phyloP scores from a whole-genome alignment of 2,329 filamentous ascomycete species.

The Penicillium oxalicum region DNA sequence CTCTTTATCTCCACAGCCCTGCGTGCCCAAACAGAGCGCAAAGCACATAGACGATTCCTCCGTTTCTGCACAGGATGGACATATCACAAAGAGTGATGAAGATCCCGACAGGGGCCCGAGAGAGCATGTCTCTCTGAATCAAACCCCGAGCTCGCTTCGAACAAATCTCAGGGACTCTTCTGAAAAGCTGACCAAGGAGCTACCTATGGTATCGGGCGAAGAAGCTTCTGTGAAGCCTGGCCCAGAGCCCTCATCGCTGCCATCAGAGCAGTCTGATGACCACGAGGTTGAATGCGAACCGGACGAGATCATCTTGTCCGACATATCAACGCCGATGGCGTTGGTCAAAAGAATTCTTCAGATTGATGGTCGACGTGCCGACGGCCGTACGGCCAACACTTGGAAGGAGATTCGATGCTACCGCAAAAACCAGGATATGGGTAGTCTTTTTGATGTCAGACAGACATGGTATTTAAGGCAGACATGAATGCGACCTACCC shows the following conservation, averaged over 20 bases:
- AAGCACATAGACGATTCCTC: too few species aligned
- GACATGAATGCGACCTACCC: neutral
- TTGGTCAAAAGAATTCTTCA: conserved; percentile 34
- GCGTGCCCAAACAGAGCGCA: too few species aligned
- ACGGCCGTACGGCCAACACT: conserved; percentile 32
- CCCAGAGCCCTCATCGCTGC: neutral
- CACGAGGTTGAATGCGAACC: too few species aligned
- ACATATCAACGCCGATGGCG: conserved; percentile 25
- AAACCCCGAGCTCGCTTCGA: too few species aligned
- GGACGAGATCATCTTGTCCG: conserved; percentile 23
- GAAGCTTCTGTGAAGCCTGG: too few species aligned
- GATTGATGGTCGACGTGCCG: conserved; percentile 35
- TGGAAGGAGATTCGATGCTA: conserved; percentile 42
- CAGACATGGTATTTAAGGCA: conserved; percentile 34
- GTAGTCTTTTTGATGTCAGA: conserved; percentile 41
- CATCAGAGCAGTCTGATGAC: neutral
- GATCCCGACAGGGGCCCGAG: neutral
- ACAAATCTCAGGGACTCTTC: too few species aligned
- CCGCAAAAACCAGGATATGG: conserved; percentile 43
- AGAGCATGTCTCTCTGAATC: too few species aligned
- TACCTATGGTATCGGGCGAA: too few species aligned
- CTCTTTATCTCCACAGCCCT: too few species aligned
- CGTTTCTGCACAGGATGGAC: neutral
- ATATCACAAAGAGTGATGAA: neutral
- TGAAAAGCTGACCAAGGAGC: too few species aligned